phyloP scores from a whole-genome alignment of 768 basidiomycete species.

The Suillus tomentosus region DNA sequence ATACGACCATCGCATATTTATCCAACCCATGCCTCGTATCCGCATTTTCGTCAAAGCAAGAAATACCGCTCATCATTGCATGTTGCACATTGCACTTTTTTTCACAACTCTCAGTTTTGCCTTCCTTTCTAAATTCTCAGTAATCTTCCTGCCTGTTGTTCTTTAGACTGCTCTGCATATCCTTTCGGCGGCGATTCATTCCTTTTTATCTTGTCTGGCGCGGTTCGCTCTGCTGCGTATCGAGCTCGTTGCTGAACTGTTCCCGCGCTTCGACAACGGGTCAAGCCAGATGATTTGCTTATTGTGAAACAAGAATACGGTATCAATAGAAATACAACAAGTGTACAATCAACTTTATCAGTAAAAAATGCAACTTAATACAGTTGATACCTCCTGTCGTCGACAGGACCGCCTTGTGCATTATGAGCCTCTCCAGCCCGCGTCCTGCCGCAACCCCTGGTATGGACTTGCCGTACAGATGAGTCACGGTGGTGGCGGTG shows the following conservation, averaged over 20 bases:
- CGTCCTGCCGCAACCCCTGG: neutral
- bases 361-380: neutral
- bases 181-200: neutral
- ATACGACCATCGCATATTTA: slow-evolving; percentile 1
- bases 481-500: too few species aligned
- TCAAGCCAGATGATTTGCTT: neutral
- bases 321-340: neutral
- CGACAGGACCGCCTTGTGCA: neutral
- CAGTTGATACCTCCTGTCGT: neutral
- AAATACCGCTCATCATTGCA: neutral
- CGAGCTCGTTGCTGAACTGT: neutral
- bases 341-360: neutral
- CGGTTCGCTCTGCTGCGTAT: neutral
- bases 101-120: neutral
- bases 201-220: neutral
- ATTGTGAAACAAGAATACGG: neutral
- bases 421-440: neutral
- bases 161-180: neutral
- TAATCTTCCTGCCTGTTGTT: neutral
- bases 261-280: neutral
- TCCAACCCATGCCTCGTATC: neutral
- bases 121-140: neutral
- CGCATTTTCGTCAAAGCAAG: neutral
- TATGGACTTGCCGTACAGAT: too few species aligned
- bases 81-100: neutral